Base-by-base conservation (phyloP, 192 early-diverging fungal genomes). In the Spizellomyces sp. region DNA sequence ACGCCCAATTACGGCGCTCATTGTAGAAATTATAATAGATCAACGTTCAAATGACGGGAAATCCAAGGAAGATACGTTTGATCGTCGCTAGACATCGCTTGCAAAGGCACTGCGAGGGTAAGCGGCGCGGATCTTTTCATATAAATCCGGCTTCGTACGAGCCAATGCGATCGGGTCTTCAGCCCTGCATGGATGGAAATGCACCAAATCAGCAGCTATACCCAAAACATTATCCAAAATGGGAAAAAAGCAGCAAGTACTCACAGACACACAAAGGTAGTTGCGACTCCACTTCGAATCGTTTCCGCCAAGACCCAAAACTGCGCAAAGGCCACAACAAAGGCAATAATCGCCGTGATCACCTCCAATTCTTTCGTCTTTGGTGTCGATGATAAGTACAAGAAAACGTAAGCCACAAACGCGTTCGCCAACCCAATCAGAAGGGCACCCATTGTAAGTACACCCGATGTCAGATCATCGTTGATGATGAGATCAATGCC, bases 221-320 rank as follows among this genome's bases (percentile, higher is more conserved):
- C 22, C 17, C 14, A 19, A n/a, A 12, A 54, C 14, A 54, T 61
- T 61, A 19, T 61, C 15, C 27, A 17, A 61, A 17, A 64, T 9
- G 63, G 46, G 9, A 36, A 45, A 36, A 15, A 21, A 14, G 63
- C 1, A 64, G 21, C 12, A 17, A n/a, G 9, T 27, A 67, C 65
- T 67, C 36, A 67, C 65, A 98, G 67, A 68, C 95, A 96, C 5
- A 98, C 95, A 85, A 95, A 97, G 0, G 95, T 95, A 6, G 95
- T 93, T 0, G 92, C 84, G 3, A 91, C 88, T 22, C 93, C 95
- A 62, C 89, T 90, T 45, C 90, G 84, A 36, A 98, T 88, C 50
- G 92, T 91, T 61, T 88, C 89, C 41, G 87, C 82, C 45, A 95
- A 75, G 19, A 92, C 80, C 58, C 82, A 88, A 71, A 97, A 94